These are phyloP conservation scores for Nidularia sp. DNA, from an alignment of 768 basidiomycete genomes.

Conservation along the genomic window DNA sequence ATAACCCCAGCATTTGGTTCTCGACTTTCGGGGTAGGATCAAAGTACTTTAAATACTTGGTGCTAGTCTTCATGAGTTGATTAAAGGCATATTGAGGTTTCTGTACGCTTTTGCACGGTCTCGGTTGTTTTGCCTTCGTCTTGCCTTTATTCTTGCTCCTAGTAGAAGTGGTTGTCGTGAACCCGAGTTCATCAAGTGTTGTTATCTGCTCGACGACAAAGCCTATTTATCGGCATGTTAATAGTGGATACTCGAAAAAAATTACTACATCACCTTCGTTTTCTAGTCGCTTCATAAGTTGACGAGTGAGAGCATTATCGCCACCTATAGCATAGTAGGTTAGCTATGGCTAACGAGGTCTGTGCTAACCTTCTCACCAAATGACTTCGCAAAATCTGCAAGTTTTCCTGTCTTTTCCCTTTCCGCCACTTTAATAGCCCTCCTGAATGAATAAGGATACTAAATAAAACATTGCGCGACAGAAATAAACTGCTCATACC, in stretches of 20 bases:
- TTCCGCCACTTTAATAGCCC: slow-evolving; percentile 70
- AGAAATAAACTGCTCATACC: slow-evolving; percentile 32
- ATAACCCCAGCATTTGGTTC: slow-evolving; percentile 55
- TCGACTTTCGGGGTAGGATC: slow-evolving; percentile 56
- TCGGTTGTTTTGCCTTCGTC: slow-evolving; percentile 36
- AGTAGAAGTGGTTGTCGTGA: slow-evolving; percentile 33
- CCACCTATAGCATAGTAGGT: slow-evolving; percentile 34
- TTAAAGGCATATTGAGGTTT: slow-evolving; percentile 60
- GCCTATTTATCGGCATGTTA: slow-evolving; percentile 34
- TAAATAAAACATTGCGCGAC: not conserved
- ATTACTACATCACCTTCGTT: slow-evolving; percentile 47
- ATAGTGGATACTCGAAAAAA: not conserved
- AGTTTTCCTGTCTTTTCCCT: slow-evolving; percentile 33
- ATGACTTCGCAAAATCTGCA: slow-evolving; percentile 52
- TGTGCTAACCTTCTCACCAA: slow-evolving; percentile 37
- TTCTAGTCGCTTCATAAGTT: slow-evolving; percentile 67
- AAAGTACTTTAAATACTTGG: slow-evolving; percentile 67
- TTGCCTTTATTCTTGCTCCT: slow-evolving; percentile 35
- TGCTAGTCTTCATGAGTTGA: slow-evolving; percentile 32
- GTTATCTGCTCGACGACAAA: slow-evolving; percentile 49
- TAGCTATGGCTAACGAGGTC: not conserved
- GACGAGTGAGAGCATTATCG: slow-evolving; percentile 48
- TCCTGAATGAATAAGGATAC: slow-evolving; percentile 26
- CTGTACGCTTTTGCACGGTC: slow-evolving; percentile 45
- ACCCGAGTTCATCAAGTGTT: slow-evolving; percentile 45